Percentiles rank a stretch among this genome's conserved stretches.
These are phyloP conservation scores for Byssochlamys sp. DNA, from an alignment of 2,329 filamentous ascomycete genomes.

Conservation along the genomic window DNA sequence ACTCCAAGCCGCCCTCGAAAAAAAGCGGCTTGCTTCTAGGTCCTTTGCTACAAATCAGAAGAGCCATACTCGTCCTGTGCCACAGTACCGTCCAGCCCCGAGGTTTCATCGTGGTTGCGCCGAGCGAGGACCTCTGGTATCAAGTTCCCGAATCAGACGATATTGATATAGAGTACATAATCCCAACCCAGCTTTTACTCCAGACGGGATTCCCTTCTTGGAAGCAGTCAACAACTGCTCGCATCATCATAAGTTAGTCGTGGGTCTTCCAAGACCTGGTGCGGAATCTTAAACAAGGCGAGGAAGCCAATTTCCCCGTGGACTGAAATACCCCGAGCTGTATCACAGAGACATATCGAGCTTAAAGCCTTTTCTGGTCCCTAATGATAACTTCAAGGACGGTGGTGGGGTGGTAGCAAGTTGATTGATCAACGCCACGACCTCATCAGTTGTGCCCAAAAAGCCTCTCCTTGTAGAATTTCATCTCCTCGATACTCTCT, in stretches of 20 bases:
- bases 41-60: background rate
- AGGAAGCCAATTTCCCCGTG: background rate
- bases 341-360: background rate
- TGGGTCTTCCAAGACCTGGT: background rate
- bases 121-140: background rate
- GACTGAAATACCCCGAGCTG: background rate
- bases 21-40: background rate
- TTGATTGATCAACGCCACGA: background rate
- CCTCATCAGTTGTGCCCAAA: conserved; percentile 38
- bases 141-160: background rate
- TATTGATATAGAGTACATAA: background rate
- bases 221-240: background rate
- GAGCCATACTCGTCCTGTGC: background rate
- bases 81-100: background rate
- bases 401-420: background rate
- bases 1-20: background rate
- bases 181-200: background rate
- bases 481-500: conserved; percentile 88
- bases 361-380: background rate
- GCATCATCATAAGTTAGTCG: background rate
- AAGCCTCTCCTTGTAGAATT: conserved; percentile 65
- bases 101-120: background rate
- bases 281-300: background rate
- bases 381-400: background rate
- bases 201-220: background rate